phyloP scores from a whole-genome alignment of 1,284 basidiomycete genomes.

The Cryptococcus floricola region DNA sequence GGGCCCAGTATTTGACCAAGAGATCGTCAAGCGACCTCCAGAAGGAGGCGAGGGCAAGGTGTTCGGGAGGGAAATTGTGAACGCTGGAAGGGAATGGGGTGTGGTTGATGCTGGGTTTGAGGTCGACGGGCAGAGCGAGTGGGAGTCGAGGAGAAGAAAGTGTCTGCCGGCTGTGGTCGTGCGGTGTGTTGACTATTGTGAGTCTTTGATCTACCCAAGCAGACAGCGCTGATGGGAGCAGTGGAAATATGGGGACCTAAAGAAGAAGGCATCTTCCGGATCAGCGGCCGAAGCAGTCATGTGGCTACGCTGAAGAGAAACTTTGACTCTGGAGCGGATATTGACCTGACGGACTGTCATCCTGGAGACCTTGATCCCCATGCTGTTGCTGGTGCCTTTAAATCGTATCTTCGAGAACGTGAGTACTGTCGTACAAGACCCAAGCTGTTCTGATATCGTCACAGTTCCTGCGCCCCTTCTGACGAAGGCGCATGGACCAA shows the following conservation, averaged over 20 bases:
- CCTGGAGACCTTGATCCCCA: slow-evolving; percentile 85
- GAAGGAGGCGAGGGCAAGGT: slow-evolving; percentile 24
- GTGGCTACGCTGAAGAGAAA: slow-evolving; percentile 67
- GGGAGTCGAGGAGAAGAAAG: slow-evolving; percentile 26
- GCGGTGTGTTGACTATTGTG: slow-evolving; percentile 46
- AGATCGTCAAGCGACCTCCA: slow-evolving; percentile 24
- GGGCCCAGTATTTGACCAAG: slow-evolving; percentile 23
- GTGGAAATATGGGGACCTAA: slow-evolving; percentile 47
- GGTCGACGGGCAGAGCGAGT: slow-evolving; percentile 13
- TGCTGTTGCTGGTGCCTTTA: slow-evolving; percentile 72
- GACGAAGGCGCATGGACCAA: slow-evolving; percentile 62
- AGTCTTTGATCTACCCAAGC: slow-evolving; percentile 17
- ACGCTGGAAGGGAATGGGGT: slow-evolving; percentile 33
- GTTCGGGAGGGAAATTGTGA: slow-evolving; percentile 37
- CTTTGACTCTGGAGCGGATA: slow-evolving; percentile 83
- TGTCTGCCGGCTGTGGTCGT: slow-evolving; percentile 47
- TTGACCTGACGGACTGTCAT: slow-evolving; percentile 66
- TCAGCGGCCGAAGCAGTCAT: slow-evolving; percentile 55
- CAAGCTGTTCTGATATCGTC: slow-evolving; percentile 1
- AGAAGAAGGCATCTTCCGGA: slow-evolving; percentile 51
- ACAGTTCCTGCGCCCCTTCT: slow-evolving; percentile 77
- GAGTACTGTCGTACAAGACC: slow-evolving; percentile 18
- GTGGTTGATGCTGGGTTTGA: slow-evolving; percentile 16
- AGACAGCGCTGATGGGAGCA: slow-evolving; percentile 3
- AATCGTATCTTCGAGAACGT: slow-evolving; percentile 54